Base-by-base conservation (phyloP, 805 yeast genomes). In the Phaffomyces opuntiae region DNA sequence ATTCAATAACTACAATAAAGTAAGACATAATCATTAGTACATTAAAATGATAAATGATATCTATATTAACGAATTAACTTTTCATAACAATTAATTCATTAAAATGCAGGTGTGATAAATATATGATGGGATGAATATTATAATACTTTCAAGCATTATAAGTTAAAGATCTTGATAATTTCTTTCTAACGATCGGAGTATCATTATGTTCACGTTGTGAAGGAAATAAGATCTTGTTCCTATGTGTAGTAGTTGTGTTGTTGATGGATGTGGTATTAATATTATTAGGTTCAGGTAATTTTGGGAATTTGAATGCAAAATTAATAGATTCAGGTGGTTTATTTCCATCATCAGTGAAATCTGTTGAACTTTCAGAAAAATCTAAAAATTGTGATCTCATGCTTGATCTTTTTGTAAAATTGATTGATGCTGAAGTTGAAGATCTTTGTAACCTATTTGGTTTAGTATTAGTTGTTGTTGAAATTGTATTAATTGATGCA, bases 261-360 rank as follows among this genome's bases (percentile, higher is more conserved):
- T 27, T 26, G 19, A 39, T 6, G 24, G 13, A 31, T 21, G 42
- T 21, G 36, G 43, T 40, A 32, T n/a, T 29, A 33, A 27, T 14
- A 33, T 19, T 21, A 40, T 44, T 17, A 39, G 40, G 32, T n/a
- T 48, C 48, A 19, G 38, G 21, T 25, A 42, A 45, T 45, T 39
- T 43, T 27, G 61, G 60, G 44, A 57, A 57, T 36, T 55, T 57
- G 48, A 57, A 57, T 27, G 52, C 57, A 48, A 59, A 56, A 40
- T 59, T 49, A 42, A 59, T 48, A 21, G 54, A 43, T 17, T 53
- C 56, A 29, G 61, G 62, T 6, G 60, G 60, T 36, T 49, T 57
- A 21, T 44, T 49, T 25, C 48, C 57, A 19, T 51, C 53, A 19
- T 49, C 38, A 4, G 31, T 27, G 4, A 12, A 17, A 6, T 48